phyloP scores from a whole-genome alignment of 2,329 filamentous ascomycete species.

The Cercospora nicotianae region DNA sequence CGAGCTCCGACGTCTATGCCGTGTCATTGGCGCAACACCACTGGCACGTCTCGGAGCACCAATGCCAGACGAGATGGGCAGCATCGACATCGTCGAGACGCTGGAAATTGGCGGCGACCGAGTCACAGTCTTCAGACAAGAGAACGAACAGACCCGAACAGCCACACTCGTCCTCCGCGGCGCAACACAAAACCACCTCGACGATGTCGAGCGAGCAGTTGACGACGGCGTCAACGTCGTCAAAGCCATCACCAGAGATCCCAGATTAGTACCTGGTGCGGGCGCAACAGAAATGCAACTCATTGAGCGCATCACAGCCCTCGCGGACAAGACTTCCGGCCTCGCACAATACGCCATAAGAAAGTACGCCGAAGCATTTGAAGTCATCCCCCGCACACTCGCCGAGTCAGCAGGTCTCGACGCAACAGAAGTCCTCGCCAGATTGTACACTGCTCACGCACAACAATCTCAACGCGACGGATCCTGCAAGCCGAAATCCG shows the following conservation, averaged over 20 bases:
- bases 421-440: slow-evolving; percentile 92
- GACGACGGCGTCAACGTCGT: slow-evolving; percentile 98
- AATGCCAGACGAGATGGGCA: slow-evolving; percentile 99
- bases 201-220: slow-evolving; percentile 94
- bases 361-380: slow-evolving; percentile 96
- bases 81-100: slow-evolving; percentile 91
- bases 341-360: slow-evolving; percentile 94
- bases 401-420: slow-evolving; percentile 95
- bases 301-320: slow-evolving; percentile 84
- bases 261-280: slow-evolving; percentile 86
- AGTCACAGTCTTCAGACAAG: slow-evolving; percentile 97
- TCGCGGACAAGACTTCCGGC: slow-evolving; percentile 89
- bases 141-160: slow-evolving; percentile 86
- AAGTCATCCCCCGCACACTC: slow-evolving; percentile 90
- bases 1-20: slow-evolving; percentile 89
- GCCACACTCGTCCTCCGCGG: slow-evolving; percentile 92
- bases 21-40: slow-evolving; percentile 95
- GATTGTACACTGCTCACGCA: slow-evolving; percentile 83
- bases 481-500: slow-evolving; percentile 18
- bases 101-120: slow-evolving; percentile 96
- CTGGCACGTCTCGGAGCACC: slow-evolving; percentile 91
- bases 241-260: slow-evolving; percentile 94
- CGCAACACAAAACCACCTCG: slow-evolving; percentile 95
- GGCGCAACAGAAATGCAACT: slow-evolving; percentile 94
- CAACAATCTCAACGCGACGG: slow-evolving; percentile 19